Evolutionary conservation across 768 basidiomycete species (phyloP), one percentile per base, ranked within the genome.

Genomic region (Sporobolomyces phaffii): DNA sequence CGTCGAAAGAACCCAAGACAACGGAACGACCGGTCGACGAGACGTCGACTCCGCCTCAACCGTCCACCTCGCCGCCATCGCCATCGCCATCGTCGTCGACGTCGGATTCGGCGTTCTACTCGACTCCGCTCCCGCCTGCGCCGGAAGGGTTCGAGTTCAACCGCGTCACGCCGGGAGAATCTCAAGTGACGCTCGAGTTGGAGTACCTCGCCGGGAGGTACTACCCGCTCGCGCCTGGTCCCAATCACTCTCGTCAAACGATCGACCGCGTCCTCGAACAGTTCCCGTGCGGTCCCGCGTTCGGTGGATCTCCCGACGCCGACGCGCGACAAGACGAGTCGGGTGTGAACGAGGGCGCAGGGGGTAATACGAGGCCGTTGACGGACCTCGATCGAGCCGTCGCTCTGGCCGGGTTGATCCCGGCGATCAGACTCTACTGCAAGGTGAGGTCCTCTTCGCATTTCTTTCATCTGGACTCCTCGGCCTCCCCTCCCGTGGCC

Each of bases 141-240:
- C 89, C 90, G 0, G 75, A 76, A 26, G 87, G 88, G 0, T 90
- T 82, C 77, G 81, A 80, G 68, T 91, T 89, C 78, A 83, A 87
- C 22, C 80, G 83, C 1, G 85, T 91, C 62, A 80, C 89, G 18
- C 73, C 80, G 3, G 79, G 84, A 10, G 86, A 83, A 0, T 76
- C 83, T 65, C 88, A 90, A 76, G 82, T 82, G 20, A 82, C 87
- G 24, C 69, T 89, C n/a, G 84, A 84, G 4, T 80, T 90, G 45
- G 83, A 84, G 40, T 79, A 89, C 51, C 81, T 92, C 66, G 84
- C 84, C 36, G 90, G 90, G 36, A 81, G 90, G 61, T 91, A 91
- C 76, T 91, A 91, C 75, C 87, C 89, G 2, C 41, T 71, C 8
- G 59, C 69, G 10, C 11, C 24, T 3, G 14, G 17, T n/a, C 31